Percentiles rank a stretch among this genome's conserved stretches.
These are phyloP conservation scores for Ophiostoma tasmaniense DNA, from an alignment of 2,329 filamentous ascomycete species.

Conservation along the genomic window DNA sequence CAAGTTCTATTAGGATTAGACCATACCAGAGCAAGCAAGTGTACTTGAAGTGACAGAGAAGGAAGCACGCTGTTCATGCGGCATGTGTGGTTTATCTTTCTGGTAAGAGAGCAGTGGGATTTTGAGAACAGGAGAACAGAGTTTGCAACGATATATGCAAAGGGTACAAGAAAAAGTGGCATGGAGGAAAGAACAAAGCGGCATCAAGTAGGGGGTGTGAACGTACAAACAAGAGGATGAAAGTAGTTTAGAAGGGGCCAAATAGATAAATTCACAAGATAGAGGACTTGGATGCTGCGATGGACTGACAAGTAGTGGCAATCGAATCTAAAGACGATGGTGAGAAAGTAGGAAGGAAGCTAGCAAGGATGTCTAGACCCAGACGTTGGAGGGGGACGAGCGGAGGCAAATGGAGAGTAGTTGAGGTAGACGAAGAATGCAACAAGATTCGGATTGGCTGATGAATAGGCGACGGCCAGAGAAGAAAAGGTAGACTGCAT, in stretches of 20 bases:
- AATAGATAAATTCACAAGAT: neutral
- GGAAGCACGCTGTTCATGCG: neutral
- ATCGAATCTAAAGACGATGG: neutral
- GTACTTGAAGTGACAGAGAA: neutral
- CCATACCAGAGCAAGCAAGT: neutral
- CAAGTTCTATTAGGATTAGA: neutral
- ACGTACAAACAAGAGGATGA: neutral
- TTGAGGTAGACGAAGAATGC: neutral
- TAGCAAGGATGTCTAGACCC: slow-evolving; percentile 12
- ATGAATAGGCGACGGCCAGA: neutral
- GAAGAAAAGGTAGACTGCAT: neutral
- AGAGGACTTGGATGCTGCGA: neutral
- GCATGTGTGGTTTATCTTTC: neutral
- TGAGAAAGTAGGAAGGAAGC: slow-evolving; percentile 3
- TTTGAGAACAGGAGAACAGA: neutral
- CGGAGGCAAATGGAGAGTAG: slow-evolving; percentile 12
- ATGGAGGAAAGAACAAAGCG: neutral
- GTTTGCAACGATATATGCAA: neutral
- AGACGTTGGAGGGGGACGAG: neutral
- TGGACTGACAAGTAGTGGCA: neutral
- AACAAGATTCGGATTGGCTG: neutral
- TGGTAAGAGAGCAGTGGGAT: neutral
- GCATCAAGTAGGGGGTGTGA: neutral
- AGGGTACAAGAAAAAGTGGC: neutral
- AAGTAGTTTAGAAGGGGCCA: neutral